Evolutionary conservation across 108 stramenopile genomes (phyloP).

Genomic region (Nitzschia inconspicua): DNA sequence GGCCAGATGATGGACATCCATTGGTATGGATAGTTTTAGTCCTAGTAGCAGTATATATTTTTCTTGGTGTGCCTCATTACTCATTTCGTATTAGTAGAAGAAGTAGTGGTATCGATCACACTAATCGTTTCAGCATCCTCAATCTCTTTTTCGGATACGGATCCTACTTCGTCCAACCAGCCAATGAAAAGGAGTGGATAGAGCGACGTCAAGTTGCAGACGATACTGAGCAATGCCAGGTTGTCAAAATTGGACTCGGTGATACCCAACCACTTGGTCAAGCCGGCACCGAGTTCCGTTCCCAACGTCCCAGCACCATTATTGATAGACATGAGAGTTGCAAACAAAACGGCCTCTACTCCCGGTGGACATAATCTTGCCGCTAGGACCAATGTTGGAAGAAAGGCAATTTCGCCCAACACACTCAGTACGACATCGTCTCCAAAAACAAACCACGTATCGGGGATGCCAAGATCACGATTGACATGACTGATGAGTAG

Average conservation of each 20-base stretch:
- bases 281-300: conserved; percentile 83
- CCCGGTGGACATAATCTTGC: conserved; percentile 91
- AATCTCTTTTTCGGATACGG: conserved; percentile 69
- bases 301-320: conserved; percentile 89
- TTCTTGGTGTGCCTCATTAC: too few relatives aligned
- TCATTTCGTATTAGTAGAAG: too few relatives aligned
- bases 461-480: conserved; percentile 84
- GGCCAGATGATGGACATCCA: too few relatives aligned
- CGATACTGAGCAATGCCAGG: conserved; percentile 73
- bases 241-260: conserved; percentile 88
- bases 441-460: conserved; percentile 88
- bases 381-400: conserved; percentile 93
- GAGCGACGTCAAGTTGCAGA: conserved; percentile 88
- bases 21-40: too few relatives aligned
- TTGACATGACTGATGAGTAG: conserved; percentile 87
- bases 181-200: conserved; percentile 86
- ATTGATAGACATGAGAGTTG: conserved; percentile 89
- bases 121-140: conserved; percentile 24
- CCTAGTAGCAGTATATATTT: not conserved
- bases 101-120: not conserved
- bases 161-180: conserved; percentile 73
- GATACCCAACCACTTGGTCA: conserved; percentile 84
- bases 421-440: conserved; percentile 88
- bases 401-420: conserved; percentile 90
- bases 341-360: conserved; percentile 92